Evolutionary conservation across 75 land plant genomes (phyloP).

Genomic region (Gnetum montanum): DNA sequence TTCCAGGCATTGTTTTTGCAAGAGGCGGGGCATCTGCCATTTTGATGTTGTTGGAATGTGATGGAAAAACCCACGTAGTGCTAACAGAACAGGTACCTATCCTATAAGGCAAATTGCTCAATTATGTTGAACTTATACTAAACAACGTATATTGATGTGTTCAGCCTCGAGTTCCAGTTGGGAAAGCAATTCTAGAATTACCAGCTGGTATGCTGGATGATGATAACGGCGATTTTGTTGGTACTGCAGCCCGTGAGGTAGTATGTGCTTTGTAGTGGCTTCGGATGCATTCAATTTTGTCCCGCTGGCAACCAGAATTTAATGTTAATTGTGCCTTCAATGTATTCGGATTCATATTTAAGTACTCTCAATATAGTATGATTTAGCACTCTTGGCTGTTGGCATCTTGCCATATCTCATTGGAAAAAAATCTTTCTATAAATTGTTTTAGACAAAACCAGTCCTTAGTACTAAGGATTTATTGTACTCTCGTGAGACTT

Average conservation of each 20-base stretch:
- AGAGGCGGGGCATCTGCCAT: constrained; percentile 86
- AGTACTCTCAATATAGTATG: too few species aligned
- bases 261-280: too few species aligned
- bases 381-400: too few species aligned
- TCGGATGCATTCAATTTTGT: too few species aligned
- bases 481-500: too few species aligned
- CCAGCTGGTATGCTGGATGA: constrained; percentile 98
- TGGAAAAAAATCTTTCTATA: too few species aligned
- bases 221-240: constrained; percentile 81
- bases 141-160: constrained; percentile 4
- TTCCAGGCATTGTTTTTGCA: constrained; percentile 95
- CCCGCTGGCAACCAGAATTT: too few species aligned
- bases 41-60: constrained; percentile 73
- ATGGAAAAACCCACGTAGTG: constrained; percentile 65
- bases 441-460: too few species aligned
- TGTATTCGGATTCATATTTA: too few species aligned
- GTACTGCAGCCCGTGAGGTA: constrained; percentile 96
- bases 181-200: constrained; percentile 67
- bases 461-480: too few species aligned
- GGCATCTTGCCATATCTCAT: too few species aligned
- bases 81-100: constrained; percentile 87
- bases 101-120: not conserved
- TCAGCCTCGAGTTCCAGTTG: constrained; percentile 89
- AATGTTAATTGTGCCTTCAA: too few species aligned
- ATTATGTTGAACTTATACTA: not conserved